These are phyloP conservation scores for Fistulinella cinereoalba DNA, from an alignment of 1,284 basidiomycete species.

Conservation along the genomic window DNA sequence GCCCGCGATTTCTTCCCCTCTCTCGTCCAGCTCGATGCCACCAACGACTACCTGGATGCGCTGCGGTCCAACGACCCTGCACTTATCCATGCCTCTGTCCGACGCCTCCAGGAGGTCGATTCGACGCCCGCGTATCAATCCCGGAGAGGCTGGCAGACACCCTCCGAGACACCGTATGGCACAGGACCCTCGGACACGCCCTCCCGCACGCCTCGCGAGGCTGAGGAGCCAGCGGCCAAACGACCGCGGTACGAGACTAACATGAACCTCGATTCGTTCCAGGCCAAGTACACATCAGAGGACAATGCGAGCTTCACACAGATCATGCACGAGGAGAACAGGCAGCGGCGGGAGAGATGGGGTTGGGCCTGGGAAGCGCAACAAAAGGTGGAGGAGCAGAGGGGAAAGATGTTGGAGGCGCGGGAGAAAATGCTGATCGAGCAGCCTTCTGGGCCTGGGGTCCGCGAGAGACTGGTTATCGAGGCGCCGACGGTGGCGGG, in stretches of 20 bases:
- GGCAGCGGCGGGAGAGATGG: conserved; percentile 71
- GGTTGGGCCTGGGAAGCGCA: conserved; percentile 93
- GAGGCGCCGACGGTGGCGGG: conserved; percentile 54
- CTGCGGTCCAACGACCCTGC: conserved; percentile 69
- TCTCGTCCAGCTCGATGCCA: conserved; percentile 82
- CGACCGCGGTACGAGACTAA: conserved; percentile 55
- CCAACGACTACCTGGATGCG: conserved; percentile 81
- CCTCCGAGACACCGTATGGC: conserved; percentile 65
- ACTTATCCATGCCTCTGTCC: conserved; percentile 71
- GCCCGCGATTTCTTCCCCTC: conserved; percentile 97
- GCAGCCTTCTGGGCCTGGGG: conserved; percentile 58
- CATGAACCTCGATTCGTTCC: conserved; percentile 80
- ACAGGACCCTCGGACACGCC: conserved; percentile 66
- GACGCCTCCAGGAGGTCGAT: conserved; percentile 63
- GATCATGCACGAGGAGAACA: conserved; percentile 87
- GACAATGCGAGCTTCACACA: conserved; percentile 94
- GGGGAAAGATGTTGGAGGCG: conserved; percentile 57
- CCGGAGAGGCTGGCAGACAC: conserved; percentile 48
- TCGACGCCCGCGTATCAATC: conserved; percentile 45
- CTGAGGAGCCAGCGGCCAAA: conserved; percentile 46
- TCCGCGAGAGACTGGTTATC: conserved; percentile 64
- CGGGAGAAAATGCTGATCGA: conserved; percentile 68
- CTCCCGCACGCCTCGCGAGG: conserved; percentile 40
- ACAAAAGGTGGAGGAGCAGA: conserved; percentile 66
- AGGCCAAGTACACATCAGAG: conserved; percentile 88